Base-by-base conservation (phyloP, 2,329 filamentous ascomycete genomes). In the Rhynchosporium agropyri region DNA sequence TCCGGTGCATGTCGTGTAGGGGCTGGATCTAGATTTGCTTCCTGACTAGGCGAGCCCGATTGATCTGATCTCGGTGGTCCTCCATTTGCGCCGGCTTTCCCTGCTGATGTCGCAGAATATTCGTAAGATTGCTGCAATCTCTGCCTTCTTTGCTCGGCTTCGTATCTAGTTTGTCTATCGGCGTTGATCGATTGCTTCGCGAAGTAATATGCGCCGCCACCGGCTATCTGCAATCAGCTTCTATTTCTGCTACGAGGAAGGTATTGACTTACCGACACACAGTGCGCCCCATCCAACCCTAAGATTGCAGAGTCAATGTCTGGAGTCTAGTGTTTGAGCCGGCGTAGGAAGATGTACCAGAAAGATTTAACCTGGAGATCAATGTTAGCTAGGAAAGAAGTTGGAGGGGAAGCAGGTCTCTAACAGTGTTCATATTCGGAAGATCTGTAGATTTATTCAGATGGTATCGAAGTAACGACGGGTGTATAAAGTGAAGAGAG, bases 101-200 rank as follows among this genome's bases (percentile, higher is more conserved):
- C 38, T 43, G 63, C 12, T 20, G 31, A 13, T 42, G 33, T 76
- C 50, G 74, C 68, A 49, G 77, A 75, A 67, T 83, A 77, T 71
- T 87, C 84, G 64, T 87, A 76, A n/a, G 80, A 80, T 31, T 83
- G 78, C 46, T 82, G 79, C 70, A 81, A 78, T 63, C 83, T 83
- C 79, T 83, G 88, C 29, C 67, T 63, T 79, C 89, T 88, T 70
- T 85, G 79, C 61, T 84, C 82, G 63, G 82, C 83, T 65, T 89
- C 87, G 68, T 89, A 85, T 72, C 91, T 86, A 65, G 85, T 80
- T 65, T 85, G 83, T 68, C 94, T 90, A 77, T 97, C 92, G 70
- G 90, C 90, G 75, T 97, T 97, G 83, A 99, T 96, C 76, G 88
- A 89, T 74, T 86, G 84, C 83, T 99, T 99, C 68, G 95, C 95